These are phyloP conservation scores for Tolypocladium album DNA, from an alignment of 2,329 filamentous ascomycete species.

Conservation along the genomic window DNA sequence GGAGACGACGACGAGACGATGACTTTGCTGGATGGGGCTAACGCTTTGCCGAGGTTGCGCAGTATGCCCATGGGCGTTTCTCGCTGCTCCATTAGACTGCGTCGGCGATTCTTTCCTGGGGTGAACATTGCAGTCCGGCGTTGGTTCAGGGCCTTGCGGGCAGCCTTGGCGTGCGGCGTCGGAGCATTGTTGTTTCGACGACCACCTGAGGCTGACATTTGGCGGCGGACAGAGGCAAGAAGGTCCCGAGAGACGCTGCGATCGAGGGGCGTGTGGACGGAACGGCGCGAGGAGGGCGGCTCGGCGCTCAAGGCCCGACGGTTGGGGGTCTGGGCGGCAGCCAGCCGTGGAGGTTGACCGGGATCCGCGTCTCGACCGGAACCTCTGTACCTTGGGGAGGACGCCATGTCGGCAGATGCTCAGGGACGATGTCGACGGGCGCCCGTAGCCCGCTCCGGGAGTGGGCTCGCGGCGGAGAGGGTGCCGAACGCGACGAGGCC, in stretches of 20 bases:
- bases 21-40: conserved; percentile 37
- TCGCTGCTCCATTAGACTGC: conserved; percentile 43
- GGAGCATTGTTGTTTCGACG: conserved; percentile 30
- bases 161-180: conserved; percentile 52
- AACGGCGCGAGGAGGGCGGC: conserved; percentile 26
- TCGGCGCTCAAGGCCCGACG: conserved; percentile 20
- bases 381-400: background rate
- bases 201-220: conserved; percentile 33
- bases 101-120: conserved; percentile 46
- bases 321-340: conserved; percentile 14
- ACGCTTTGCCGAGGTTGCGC: conserved; percentile 40
- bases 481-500: background rate
- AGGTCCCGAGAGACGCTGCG: conserved; percentile 22
- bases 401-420: background rate
- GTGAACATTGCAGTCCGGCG: conserved; percentile 50
- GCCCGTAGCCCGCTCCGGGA: background rate
- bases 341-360: too few species aligned
- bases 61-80: conserved; percentile 45
- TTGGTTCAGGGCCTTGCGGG: conserved; percentile 45
- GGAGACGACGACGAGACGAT: conserved; percentile 36
- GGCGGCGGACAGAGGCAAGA: conserved; percentile 26
- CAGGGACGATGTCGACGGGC: background rate
- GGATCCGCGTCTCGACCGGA: too few species aligned
- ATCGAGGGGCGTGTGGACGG: conserved; percentile 32
- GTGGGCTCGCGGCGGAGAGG: background rate